These are phyloP conservation scores for Candida gorgasii DNA, from an alignment of 805 yeast genomes.

Conservation along the genomic window DNA sequence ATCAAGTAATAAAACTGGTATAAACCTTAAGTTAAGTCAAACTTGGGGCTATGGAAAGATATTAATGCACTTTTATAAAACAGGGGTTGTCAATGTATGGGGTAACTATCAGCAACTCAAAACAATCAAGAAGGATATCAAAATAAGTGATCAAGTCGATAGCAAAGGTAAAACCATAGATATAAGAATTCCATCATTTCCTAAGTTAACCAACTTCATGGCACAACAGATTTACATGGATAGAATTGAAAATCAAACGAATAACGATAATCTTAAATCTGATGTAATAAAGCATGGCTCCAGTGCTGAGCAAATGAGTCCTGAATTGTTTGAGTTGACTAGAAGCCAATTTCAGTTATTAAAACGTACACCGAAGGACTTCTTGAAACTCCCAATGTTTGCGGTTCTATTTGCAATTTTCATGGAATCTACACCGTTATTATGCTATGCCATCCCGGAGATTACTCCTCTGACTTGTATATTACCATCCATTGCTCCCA, in stretches of 20 bases:
- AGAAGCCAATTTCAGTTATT: slow-evolving; percentile 53
- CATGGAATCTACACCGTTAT: slow-evolving; percentile 54
- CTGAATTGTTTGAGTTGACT: slow-evolving; percentile 36
- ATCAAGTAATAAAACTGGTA: slow-evolving; percentile 14
- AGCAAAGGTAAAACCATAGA: slow-evolving; percentile 24
- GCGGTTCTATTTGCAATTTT: slow-evolving; percentile 47
- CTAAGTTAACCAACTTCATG: slow-evolving; percentile 36
- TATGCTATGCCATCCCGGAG: slow-evolving; percentile 56
- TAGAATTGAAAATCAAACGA: slow-evolving; percentile 35
- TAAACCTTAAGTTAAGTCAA: slow-evolving; percentile 34
- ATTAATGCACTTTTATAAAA: slow-evolving; percentile 53
- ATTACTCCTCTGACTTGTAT: slow-evolving; percentile 61
- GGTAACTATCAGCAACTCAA: slow-evolving; percentile 30
- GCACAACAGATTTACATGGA: slow-evolving; percentile 35
- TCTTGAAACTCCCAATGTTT: slow-evolving; percentile 55
- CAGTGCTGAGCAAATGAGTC: not conserved
- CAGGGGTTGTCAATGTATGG: slow-evolving; percentile 61
- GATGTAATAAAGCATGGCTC: slow-evolving; percentile 4
- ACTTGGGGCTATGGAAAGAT: slow-evolving; percentile 45
- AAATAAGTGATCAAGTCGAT: slow-evolving; percentile 24
- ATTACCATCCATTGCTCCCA: slow-evolving; percentile 47
- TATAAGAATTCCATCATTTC: slow-evolving; percentile 32
- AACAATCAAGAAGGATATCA: slow-evolving; percentile 19
- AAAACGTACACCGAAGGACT: slow-evolving; percentile 51
- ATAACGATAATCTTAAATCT: slow-evolving; percentile 12